Evolutionary conservation across 805 yeast species (phyloP), one percentile per base, ranked within the genome.

Genomic region (Lipomyces starkeyi): DNA sequence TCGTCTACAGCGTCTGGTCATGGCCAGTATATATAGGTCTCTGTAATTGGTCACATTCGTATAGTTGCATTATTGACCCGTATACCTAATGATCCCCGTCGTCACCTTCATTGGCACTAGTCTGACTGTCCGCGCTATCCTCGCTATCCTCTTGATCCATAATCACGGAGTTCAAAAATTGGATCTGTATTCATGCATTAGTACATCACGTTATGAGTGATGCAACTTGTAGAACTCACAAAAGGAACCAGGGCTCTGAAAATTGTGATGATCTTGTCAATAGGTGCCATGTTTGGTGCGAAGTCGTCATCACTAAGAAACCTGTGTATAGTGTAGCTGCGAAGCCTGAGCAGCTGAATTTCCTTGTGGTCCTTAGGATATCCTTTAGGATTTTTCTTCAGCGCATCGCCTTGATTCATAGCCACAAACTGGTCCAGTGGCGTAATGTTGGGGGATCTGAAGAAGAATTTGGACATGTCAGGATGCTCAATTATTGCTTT

Each of bases 361-460:
- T 73, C 70, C 34, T 52, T 59, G 29, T 71, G 74, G 29, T 65
- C 69, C 47, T 67, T 63, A 35, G 72, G 60, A 60, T 57, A 73
- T 2, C 73, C 75, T 29, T 67, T 69, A 1, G 75, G 75, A 14
- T 58, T 61, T 49, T 67, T 65, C 43, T 67, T 73, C 58, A 73
- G 43, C 37, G 74, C 73, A 32, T 65, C 68, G 13, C 55, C 71
- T 40, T 70, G 70, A 54, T 73, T 73, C 73, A 66, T 66, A 17
- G 55, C 65, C 14, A 71, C 64, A 52, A 73, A 73, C 35, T 63
- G 67, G 22, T 66, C 65, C 22, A 70, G 13, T 14, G 67, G 59
- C 20, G 66, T n/a, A 22, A 56, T 29, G n/a, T 57, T 43, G 2
- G 55, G 61, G 47, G 54, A 29, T 27, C 61, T 25, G 47, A 68